Percentiles rank a stretch among this genome's conserved stretches.
These are phyloP conservation scores for Creolimax fragrantissima DNA, from an alignment of 78 protist genomes.

Conservation along the genomic window DNA sequence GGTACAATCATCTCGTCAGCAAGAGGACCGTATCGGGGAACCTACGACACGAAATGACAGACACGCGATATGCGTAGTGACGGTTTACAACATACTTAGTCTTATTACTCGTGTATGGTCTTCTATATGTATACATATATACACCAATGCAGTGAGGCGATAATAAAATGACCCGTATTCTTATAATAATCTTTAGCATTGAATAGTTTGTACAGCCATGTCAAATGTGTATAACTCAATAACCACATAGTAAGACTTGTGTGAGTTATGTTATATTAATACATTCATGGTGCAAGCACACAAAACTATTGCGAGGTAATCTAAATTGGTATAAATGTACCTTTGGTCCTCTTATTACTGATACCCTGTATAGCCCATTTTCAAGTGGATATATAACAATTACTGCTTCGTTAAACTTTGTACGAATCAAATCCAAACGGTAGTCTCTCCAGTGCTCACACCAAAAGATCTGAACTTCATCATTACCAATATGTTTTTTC, in stretches of 20 bases:
- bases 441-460: conserved; percentile 65
- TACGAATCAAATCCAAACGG: conserved; percentile 53
- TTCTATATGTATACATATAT: too few relatives aligned
- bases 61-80: too few relatives aligned
- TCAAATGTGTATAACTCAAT: too few relatives aligned
- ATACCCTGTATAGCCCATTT: conserved; percentile 65
- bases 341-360: conserved; percentile 37
- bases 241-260: too few relatives aligned
- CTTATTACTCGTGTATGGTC: too few relatives aligned
- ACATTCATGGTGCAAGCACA: conserved; percentile 1
- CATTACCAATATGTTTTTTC: conserved; percentile 87
- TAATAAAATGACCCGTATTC: too few relatives aligned
- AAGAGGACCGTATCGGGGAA: conserved; percentile 81
- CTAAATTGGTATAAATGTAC: conserved; percentile 21
- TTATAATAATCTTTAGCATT: too few relatives aligned
- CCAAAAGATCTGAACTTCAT: conserved; percentile 82
- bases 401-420: conserved; percentile 73
- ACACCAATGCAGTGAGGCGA: too few relatives aligned
- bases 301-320: too few relatives aligned
- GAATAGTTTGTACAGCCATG: too few relatives aligned
- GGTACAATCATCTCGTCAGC: conserved; percentile 62
- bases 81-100: too few relatives aligned
- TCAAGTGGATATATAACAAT: conserved; percentile 74
- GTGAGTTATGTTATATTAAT: too few relatives aligned
- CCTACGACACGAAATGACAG: conserved; percentile 11